Conservation (phyloP, 306 rosid species). For the Casuarina cunninghamiana region DNA sequence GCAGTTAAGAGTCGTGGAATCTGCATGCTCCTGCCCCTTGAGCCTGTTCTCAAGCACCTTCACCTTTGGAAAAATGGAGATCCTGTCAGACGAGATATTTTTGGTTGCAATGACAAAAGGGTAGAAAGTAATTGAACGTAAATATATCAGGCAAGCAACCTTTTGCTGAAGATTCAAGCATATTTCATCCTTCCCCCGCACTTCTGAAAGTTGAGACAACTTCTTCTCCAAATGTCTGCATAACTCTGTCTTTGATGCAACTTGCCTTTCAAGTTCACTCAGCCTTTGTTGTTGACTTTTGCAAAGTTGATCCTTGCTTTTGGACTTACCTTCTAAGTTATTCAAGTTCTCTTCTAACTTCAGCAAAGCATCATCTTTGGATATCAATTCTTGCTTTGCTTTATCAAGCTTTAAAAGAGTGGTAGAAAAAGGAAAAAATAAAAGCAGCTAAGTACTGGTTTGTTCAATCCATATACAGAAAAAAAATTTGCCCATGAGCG, state of each 20-base stretch:
- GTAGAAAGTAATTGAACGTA: conserved; percentile 7
- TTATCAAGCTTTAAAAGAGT: conserved; percentile 63
- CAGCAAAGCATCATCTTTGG: conserved; percentile 62
- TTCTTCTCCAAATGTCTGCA: conserved; percentile 71
- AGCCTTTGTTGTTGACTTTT: conserved; percentile 67
- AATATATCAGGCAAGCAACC: conserved; percentile 43
- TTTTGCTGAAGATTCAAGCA: conserved; percentile 67
- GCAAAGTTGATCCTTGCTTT: conserved; percentile 61
- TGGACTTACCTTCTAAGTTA: conserved; percentile 66
- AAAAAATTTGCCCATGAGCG: neutral
- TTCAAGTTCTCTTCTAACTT: conserved; percentile 77
- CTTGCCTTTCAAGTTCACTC: conserved; percentile 73
- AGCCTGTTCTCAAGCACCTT: conserved; percentile 71
- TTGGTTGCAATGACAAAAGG: conserved; percentile 1
- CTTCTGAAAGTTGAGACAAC: conserved; percentile 58
- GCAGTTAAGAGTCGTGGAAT: conserved; percentile 24
- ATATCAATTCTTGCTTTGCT: conserved; percentile 63
- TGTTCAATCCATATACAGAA: neutral
- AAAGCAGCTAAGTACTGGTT: conserved; percentile 5
- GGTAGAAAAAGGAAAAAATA: conserved; percentile 10
- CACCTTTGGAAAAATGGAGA: conserved; percentile 42
- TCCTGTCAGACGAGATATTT: conserved; percentile 13
- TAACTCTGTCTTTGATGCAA: conserved; percentile 55
- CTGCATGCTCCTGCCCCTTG: conserved; percentile 38
- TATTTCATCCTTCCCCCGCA: conserved; percentile 67